Evolutionary conservation across 441 rosid species (phyloP), one percentile per base, ranked within the genome.

Genomic region (Macaranga tanarius): DNA sequence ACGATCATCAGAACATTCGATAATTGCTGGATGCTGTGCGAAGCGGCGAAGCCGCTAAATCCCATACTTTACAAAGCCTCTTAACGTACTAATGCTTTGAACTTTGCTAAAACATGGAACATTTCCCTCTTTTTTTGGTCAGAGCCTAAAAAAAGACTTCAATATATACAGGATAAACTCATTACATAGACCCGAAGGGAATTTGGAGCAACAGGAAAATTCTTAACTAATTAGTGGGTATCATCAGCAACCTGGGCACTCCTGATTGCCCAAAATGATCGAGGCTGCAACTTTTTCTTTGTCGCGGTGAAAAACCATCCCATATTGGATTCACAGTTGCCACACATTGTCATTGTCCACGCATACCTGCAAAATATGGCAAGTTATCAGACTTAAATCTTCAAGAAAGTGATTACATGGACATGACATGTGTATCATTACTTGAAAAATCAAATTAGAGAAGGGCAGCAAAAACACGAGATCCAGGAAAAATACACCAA

Each of bases 251-350:
- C 95, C 74, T 86, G 90, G 58, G 91, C 79, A 84, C 93, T 86
- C 10, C 93, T 86, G 63, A 93, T 86, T 38, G 93, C 99, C 97
- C 99, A 93, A 72, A 95, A 95, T 13, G 88, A 88, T 65, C 67
- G 81, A 50, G 99, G 99, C 87, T 85, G 91, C 88, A 95, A 65
- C 71, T 81, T 86, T 50, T 76, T 80, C 67, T 81, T 84, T 16
- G 86, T 88, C 9, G 97, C 92, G 3, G 98, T 89, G 76, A 89
- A 95, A 67, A 84, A 89, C 99, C 99, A 95, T 23, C 99, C 98
- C 84, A 91, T 79, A 42, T 81, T 92, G 23, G 80, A 78, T 80
- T 87, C 92, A 62, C 98, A 95, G 11, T 72, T 74, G 3, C 81
- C 74, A 55, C 98, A 92, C 6, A 73, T 72, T 62, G 87, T 80